These are phyloP conservation scores for Rhododendron ferrugineum DNA, from an alignment of 148 eudicot genomes.

Conservation along the genomic window DNA sequence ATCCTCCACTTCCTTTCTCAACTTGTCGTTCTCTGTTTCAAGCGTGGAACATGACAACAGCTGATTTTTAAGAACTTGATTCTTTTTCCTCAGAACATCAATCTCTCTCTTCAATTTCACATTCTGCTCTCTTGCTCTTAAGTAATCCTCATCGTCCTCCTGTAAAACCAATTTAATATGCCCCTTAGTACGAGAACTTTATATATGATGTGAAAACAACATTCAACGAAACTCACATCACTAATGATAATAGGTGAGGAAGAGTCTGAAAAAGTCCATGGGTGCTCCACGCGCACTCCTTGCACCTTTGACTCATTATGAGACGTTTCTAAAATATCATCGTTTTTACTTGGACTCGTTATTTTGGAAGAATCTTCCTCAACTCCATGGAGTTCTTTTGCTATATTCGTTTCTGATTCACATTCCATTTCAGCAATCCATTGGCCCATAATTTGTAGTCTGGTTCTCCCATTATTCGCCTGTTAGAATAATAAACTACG, in stretches of 20 bases:
- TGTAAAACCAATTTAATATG: background rate
- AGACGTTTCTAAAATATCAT: conserved; percentile 8
- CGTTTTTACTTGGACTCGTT: background rate
- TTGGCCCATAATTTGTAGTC: conserved; percentile 14
- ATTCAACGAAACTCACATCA: conserved; percentile 10
- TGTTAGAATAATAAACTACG: background rate
- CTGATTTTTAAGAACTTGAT: conserved; percentile 17
- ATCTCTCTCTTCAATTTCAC: conserved; percentile 12
- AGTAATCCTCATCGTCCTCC: conserved; percentile 17
- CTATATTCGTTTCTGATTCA: conserved; percentile 10
- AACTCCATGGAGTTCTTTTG: background rate
- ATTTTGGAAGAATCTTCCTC: background rate
- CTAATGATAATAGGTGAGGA: background rate
- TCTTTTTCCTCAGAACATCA: conserved; percentile 27
- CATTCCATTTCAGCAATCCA: conserved; percentile 7
- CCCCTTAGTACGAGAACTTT: no score
- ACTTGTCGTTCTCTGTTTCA: conserved; percentile 16
- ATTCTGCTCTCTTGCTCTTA: conserved; percentile 2
- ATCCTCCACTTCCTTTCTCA: conserved; percentile 32
- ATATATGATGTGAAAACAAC: background rate
- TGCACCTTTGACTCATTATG: background rate
- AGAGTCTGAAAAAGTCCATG: background rate
- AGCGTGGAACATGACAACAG: conserved; percentile 10
- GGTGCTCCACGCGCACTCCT: conserved; percentile 1
- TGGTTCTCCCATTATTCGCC: conserved; percentile 8